Percentiles rank a stretch among this genome's conserved stretches.
These are phyloP conservation scores for Capronia coronata DNA, from an alignment of 2,329 filamentous ascomycete species.

Conservation along the genomic window DNA sequence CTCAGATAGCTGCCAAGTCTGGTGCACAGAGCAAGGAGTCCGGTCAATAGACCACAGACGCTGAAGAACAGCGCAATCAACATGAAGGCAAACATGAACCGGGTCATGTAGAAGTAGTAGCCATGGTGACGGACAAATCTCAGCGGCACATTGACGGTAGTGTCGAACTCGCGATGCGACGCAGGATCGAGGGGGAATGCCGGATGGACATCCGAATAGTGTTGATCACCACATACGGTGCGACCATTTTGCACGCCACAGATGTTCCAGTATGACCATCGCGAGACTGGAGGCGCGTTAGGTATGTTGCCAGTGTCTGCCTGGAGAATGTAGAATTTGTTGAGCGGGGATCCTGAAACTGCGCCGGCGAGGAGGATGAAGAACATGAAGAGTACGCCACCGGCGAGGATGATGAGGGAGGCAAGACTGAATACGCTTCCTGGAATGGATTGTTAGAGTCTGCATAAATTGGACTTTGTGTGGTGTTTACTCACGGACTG, in stretches of 20 bases:
- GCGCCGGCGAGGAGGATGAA: slow-evolving; percentile 59
- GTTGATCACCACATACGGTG: slow-evolving; percentile 42
- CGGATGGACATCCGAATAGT: slow-evolving; percentile 61
- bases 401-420: slow-evolving; percentile 57
- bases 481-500: slow-evolving; percentile 31
- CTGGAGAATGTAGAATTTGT: slow-evolving; percentile 77
- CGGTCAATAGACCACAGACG: slow-evolving; percentile 41
- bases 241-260: slow-evolving; percentile 54
- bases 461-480: neutral
- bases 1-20: slow-evolving; percentile 48
- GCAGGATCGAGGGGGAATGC: slow-evolving; percentile 60
- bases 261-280: slow-evolving; percentile 89
- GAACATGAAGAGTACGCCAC: slow-evolving; percentile 57
- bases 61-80: slow-evolving; percentile 76
- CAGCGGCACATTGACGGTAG: slow-evolving; percentile 46
- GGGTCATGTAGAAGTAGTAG: slow-evolving; percentile 75
- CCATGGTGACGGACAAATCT: slow-evolving; percentile 55
- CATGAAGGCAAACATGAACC: slow-evolving; percentile 90
- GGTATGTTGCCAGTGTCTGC: slow-evolving; percentile 68
- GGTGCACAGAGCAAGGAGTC: slow-evolving; percentile 46
- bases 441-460: slow-evolving; percentile 30
- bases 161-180: slow-evolving; percentile 52
- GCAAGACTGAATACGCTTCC: slow-evolving; percentile 51
- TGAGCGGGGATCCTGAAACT: slow-evolving; percentile 52
- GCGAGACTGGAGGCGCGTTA: slow-evolving; percentile 58